Evolutionary conservation across 139 green algal species (phyloP), one percentile per base, ranked within the genome.

Genomic region (Spirogloea muscicola): DNA sequence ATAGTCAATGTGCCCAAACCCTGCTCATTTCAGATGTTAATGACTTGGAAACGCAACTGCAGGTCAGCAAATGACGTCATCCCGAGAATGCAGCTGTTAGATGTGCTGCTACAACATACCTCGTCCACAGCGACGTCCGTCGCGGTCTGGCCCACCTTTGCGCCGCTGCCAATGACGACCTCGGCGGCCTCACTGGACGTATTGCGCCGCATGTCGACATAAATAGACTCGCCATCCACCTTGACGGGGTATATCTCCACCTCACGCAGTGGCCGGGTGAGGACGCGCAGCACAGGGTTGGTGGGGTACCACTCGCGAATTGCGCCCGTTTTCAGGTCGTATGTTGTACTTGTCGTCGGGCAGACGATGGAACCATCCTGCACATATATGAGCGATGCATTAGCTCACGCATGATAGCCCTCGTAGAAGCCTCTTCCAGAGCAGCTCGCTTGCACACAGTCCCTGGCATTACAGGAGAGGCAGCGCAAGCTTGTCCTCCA

Each of bases 261-360:
- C 27, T 1, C 0, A 6, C 68, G 49, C 3, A 69, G 27, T 2
- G 68, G 43, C 16, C 34, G 34, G 6, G 68, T 76, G 0, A 76
- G 51, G 0, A 44, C 25, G 41, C 68, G 48, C 25, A 76, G 41
- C 6, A 76, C 6, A 10, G 68, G 68, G 68, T 76, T 76, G 29
- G 68, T 76, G 21, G 68, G 68, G 58, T 76, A 76, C 85, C 94
- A 98, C 18, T 82, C 82, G 46, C 88, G 60, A 49, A 98, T 91
- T 48, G 89, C 89, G 29, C 94, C 94, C 39, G 94, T 93, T 73
- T 92, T 94, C 0, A 98, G 81, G 49, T 86, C 91, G 74, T 97
- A 98, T 33, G 93, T 73, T 36, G 81, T 89, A 36, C 82, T 86
- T 16, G 94, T 98, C 21, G 82, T 82, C 21, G 94, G 94, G 82